A percentile compares a stretch with the other conserved stretches of the same genome.
Conservation (phyloP, 116 monocot genomes). For the Papilionanthe hybrid region DNA sequence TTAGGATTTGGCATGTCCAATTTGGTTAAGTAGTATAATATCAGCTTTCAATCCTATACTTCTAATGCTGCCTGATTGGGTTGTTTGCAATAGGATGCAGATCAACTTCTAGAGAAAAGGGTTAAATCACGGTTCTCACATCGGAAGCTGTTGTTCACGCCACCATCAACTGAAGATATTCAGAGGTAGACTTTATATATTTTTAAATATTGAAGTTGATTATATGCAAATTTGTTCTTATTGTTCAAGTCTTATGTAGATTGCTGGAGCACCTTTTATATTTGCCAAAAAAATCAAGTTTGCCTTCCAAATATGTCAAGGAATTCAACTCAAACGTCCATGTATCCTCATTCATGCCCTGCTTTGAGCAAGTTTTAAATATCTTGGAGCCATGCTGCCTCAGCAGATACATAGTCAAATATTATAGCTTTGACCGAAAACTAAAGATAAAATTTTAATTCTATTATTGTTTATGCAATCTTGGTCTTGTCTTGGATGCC, state of each 20-base stretch:
- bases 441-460: too few species aligned
- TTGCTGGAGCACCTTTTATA: constrained; percentile 64
- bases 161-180: constrained; percentile 49
- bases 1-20: too few species aligned
- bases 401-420: too few species aligned
- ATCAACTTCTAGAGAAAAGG: constrained; percentile 91
- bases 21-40: background rate
- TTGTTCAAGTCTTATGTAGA: constrained; percentile 28
- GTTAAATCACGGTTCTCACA: constrained; percentile 92
- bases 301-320: constrained; percentile 42
- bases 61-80: background rate
- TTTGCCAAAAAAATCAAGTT: constrained; percentile 52
- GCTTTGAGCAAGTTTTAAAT: background rate
- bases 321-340: constrained; percentile 67
- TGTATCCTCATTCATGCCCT: constrained; percentile 43
- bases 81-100: constrained; percentile 62
- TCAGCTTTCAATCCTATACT: background rate
- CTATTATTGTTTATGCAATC: too few species aligned
- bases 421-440: too few species aligned
- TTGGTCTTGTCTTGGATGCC: too few species aligned
- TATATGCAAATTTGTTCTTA: background rate
- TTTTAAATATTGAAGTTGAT: background rate
- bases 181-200: constrained; percentile 32
- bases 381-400: background rate
- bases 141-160: constrained; percentile 74